These are phyloP conservation scores for Raphanus hybrid DNA, from an alignment of 441 rosid genomes.

Conservation along the genomic window DNA sequence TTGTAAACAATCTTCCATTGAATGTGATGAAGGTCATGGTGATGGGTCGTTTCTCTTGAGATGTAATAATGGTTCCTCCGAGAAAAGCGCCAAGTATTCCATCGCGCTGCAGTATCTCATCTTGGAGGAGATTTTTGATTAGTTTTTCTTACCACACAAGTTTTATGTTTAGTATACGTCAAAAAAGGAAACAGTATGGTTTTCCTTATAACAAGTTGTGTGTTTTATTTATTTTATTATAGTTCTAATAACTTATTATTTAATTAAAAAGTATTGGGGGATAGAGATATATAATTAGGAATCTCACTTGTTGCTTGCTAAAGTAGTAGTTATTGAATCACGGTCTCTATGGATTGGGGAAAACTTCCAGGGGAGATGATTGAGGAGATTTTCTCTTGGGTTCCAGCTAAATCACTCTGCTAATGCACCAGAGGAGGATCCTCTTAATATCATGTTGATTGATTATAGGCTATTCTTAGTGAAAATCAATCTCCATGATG, in stretches of 20 bases:
- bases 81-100: conserved; percentile 35
- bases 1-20: background rate
- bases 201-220: too few species aligned
- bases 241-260: too few species aligned
- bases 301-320: background rate
- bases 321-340: too few species aligned
- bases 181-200: background rate
- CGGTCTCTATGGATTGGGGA: background rate
- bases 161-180: background rate
- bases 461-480: background rate
- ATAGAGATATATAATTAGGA: background rate
- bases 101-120: conserved; percentile 45
- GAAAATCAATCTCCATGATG: background rate
- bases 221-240: too few species aligned
- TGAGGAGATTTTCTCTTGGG: background rate
- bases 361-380: background rate
- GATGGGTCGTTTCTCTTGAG: conserved; percentile 66
- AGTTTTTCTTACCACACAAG: background rate
- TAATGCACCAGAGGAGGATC: background rate
- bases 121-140: conserved; percentile 34
- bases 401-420: background rate
- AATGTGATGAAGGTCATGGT: conserved; percentile 59
- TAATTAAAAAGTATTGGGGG: background rate
- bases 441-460: background rate
- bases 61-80: conserved; percentile 39